phyloP scores from a whole-genome alignment of 2,329 filamentous ascomycete genomes.

The Coleophoma cylindrospora region DNA sequence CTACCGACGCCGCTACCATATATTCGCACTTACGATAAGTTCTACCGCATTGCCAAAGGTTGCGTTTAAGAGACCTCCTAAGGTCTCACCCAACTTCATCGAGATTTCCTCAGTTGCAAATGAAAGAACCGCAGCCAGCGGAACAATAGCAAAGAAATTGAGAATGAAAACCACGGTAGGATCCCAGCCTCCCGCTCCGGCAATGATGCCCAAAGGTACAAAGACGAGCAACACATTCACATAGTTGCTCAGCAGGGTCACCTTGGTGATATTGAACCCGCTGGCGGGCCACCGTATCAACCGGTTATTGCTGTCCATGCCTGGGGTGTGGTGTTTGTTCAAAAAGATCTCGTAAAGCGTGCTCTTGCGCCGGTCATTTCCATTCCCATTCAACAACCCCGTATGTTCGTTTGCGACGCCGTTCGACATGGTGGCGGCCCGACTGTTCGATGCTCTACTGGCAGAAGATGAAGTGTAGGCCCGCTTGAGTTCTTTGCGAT shows the following conservation, averaged over 20 bases:
- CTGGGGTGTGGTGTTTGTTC: conserved; percentile 19
- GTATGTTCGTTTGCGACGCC: conserved; percentile 16
- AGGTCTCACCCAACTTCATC: conserved; percentile 48
- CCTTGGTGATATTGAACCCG: conserved; percentile 22
- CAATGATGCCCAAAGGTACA: conserved; percentile 73
- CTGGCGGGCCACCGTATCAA: conserved; percentile 21
- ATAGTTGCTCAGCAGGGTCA: conserved; percentile 30
- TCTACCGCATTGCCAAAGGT: conserved; percentile 48
- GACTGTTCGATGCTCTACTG: too few species aligned
- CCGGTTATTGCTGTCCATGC: conserved; percentile 21
- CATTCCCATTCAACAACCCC: conserved; percentile 15
- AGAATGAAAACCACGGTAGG: conserved; percentile 51
- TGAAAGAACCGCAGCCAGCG: conserved; percentile 46
- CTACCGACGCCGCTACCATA: neutral
- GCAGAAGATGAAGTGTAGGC: neutral
- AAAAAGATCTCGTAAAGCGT: conserved; percentile 19
- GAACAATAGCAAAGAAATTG: conserved; percentile 56
- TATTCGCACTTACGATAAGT: conserved; percentile 38
- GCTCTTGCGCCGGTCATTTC: conserved; percentile 13
- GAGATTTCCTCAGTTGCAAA: conserved; percentile 54
- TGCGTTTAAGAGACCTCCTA: conserved; percentile 52
- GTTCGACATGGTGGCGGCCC: conserved; percentile 5
- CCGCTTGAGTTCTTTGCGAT: conserved; percentile 15
- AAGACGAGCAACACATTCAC: conserved; percentile 78
- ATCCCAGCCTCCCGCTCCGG: conserved; percentile 43